Base-by-base conservation (phyloP, 2,329 filamentous ascomycete genomes). In the Chrysoporthe austroafricana region DNA sequence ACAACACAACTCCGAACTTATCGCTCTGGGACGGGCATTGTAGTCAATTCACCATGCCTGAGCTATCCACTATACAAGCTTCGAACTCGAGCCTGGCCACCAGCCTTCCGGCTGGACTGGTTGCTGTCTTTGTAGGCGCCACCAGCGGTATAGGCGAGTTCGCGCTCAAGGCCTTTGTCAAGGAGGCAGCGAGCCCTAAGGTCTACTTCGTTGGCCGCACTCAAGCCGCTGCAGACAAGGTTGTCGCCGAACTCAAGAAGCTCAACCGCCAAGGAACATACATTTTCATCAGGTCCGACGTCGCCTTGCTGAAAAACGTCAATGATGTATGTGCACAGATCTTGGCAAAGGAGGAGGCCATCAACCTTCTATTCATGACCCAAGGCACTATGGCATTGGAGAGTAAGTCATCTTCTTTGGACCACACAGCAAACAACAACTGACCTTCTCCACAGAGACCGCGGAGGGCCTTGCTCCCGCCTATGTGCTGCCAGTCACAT, bases 141-240 rank as follows among this genome's bases (percentile, higher is more conserved):
- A 88, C 85, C 4, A 80, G 80, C 48, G 85, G 85, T n/a, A 86
- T 88, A 56, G 85, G 85, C 8, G 78, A 84, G 68, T 61, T 48
- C 11, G 59, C 59, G 14, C 74, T 86, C 18, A 82, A 81, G 63
- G 74, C 79, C 32, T 83, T 87, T 52, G 78, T 79, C 13, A 77
- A 79, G 52, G 72, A 80, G 21, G 74, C 81, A 2, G 67, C 70
- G 2, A 73, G 72, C 0, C 84, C 85, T 0, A 81, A 76, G 21
- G 78, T 85, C 42, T 88, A 88, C 73, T 79, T 87, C 48, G 71
- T 87, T 50, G 85, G 85, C 0, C 81, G 86, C 1, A 79, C 76
- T 1, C 70, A 78, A 69, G 69, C 72, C 18, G 77, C 78, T 1
- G 79, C 77, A 34, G 73, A 77, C 34, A 75, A 77, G 16, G 75